phyloP scores from a whole-genome alignment of 2,329 filamentous ascomycete genomes.

The Sporothrix sp. region DNA sequence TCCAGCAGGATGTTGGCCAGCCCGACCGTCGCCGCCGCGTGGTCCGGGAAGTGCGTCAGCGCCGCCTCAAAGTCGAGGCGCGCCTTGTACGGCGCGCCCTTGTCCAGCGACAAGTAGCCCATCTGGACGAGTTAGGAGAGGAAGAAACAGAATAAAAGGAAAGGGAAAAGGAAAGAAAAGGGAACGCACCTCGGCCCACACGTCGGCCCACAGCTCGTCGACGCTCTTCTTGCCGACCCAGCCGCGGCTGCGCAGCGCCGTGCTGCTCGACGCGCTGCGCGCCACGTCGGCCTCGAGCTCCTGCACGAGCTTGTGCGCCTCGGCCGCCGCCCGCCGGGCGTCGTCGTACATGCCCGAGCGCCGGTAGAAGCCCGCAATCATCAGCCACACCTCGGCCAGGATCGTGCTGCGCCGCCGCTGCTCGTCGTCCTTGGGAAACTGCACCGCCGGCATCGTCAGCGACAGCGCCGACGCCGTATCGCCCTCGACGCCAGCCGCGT shows the following conservation, averaged over 20 bases:
- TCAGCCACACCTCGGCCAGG: conserved; percentile 76
- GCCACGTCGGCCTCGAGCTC: conserved; percentile 58
- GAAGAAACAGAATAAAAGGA: not conserved
- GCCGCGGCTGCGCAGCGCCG: conserved; percentile 51
- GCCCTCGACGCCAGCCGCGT: conserved; percentile 30
- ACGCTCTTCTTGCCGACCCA: conserved; percentile 77
- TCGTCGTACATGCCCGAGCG: conserved; percentile 73
- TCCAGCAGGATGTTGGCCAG: conserved; percentile 80
- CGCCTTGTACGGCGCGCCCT: conserved; percentile 55
- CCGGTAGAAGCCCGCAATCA: conserved; percentile 80
- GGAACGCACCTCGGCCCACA: conserved; percentile 63
- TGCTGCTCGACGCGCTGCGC: conserved; percentile 48
- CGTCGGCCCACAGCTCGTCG: conserved; percentile 76
- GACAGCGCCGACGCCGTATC: conserved; percentile 28
- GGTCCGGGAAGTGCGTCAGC: conserved; percentile 68
- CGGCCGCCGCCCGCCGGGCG: conserved; percentile 65
- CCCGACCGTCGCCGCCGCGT: conserved; percentile 69
- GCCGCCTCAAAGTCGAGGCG: conserved; percentile 74
- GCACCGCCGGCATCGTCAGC: conserved; percentile 41
- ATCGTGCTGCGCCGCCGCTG: conserved; percentile 40
- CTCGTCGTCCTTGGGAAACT: conserved; percentile 46
- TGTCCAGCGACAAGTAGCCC: conserved; percentile 56
- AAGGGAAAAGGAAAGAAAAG: not conserved
- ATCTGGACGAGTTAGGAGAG: conserved; percentile 36
- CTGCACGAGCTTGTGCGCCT: conserved; percentile 69